Conservation (phyloP, 306 rosid species). For the Ziziphus jujuba region DNA sequence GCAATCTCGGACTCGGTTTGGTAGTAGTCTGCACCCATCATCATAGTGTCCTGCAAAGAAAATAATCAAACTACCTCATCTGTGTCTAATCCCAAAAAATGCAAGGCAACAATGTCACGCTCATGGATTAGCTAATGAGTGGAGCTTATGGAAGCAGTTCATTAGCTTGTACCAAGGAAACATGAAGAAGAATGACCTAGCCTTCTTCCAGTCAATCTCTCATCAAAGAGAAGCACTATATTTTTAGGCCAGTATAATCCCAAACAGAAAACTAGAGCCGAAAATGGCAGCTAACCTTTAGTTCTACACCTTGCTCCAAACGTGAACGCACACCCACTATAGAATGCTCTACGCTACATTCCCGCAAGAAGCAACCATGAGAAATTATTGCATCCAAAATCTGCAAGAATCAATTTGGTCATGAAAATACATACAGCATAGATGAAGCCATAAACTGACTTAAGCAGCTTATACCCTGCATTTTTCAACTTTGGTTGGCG, state of each 20-base stretch:
- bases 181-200: no score
- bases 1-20: constrained; percentile 93
- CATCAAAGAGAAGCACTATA: no score
- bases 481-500: constrained; percentile 93
- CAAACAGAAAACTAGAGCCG: not conserved
- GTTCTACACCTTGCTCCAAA: constrained; percentile 73
- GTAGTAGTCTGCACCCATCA: constrained; percentile 99
- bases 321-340: constrained; percentile 94
- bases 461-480: constrained; percentile 71
- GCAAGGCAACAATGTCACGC: no score
- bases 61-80: constrained; percentile 16
- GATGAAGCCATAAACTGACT: constrained; percentile 7
- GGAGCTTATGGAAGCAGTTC: no score
- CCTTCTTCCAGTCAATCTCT: no score
- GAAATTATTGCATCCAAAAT: constrained; percentile 84
- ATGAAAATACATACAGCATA: constrained; percentile 21
- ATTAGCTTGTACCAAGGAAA: no score
- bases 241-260: no score
- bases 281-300: constrained; percentile 47
- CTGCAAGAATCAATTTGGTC: constrained; percentile 43
- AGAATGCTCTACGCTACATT: constrained; percentile 86
- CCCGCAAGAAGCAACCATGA: constrained; percentile 94
- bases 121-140: no score
- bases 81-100: no score
- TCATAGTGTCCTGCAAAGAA: constrained; percentile 79